Base-by-base conservation (phyloP, 495 filamentous ascomycete genomes). In the Penicillium fimorum region DNA sequence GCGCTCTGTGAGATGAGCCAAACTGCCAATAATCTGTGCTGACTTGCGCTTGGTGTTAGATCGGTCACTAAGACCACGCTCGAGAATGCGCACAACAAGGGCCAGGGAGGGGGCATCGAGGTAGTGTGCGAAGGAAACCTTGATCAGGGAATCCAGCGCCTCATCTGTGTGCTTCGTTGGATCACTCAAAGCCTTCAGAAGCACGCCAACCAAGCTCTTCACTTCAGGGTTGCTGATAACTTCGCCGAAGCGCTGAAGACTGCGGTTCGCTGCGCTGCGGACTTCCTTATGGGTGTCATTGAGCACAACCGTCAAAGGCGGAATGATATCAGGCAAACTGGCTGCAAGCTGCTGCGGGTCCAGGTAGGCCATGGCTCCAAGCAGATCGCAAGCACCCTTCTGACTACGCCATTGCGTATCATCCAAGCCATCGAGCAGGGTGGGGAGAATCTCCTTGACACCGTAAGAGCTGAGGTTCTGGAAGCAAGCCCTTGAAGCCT, bases 251-350 rank as follows among this genome's bases (percentile, higher is more conserved):
- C 94, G 87, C 76, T 98, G 92, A 68, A 98, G 81, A 74, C 90
- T 96, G 62, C 93, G 86, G 69, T 98, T 98, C 5, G 95, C 94
- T 10, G 92, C 91, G 24, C 81, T 75, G 55, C 94, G 83, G 12
- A 98, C 94, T 65, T 98, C 94, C 72, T 97, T 98, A 73, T 98
- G 94, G 50, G 91, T 96, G 73, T 97, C 94, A 61, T 96, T 98
- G 42, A 98, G 78, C 1, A 97, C 94, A 40, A 86, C 82, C 0
- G 94, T 97, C 53, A 97, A 79, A 7, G 95, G 93, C 22, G 94
- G 94, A 59, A 98, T 98, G 56, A 98, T 98, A 50, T 93, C 91
- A 1, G 94, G 95, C 58, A 98, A 73, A 65, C 92, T 97, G 51
- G 87, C 81, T 1, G 94, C 92, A 15, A 98, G 80, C 66, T 97